These are phyloP conservation scores for Trifolium fragiferum DNA, from an alignment of 306 rosid genomes.

Conservation along the genomic window DNA sequence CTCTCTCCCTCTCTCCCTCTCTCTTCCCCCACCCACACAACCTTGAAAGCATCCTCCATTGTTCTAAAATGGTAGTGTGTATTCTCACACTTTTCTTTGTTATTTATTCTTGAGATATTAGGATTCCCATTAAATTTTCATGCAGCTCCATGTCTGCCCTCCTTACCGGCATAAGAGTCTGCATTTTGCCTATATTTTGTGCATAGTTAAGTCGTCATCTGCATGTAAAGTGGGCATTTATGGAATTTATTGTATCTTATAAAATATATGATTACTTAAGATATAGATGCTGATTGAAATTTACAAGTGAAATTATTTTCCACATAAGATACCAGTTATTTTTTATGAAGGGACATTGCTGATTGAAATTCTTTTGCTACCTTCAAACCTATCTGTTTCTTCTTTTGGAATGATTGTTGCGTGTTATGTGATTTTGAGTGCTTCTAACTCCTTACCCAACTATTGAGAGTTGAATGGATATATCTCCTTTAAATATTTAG, in stretches of 20 bases:
- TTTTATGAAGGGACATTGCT: not conserved
- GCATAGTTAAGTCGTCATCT: not conserved
- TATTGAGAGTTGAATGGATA: slow-evolving; percentile 26
- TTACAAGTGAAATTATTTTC: not conserved
- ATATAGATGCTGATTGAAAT: slow-evolving; percentile 1
- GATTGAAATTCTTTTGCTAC: not conserved
- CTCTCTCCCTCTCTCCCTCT: not conserved
- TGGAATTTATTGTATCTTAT: not conserved
- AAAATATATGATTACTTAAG: not conserved
- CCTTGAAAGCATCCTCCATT: slow-evolving; percentile 20
- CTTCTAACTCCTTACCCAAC: slow-evolving; percentile 5
- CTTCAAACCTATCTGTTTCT: slow-evolving; percentile 18
- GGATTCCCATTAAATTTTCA: not conserved
- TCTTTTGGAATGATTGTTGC: slow-evolving; percentile 7
- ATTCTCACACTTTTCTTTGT: not conserved
- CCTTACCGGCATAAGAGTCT: not conserved
- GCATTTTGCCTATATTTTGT: not conserved
- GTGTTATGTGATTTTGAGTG: slow-evolving; percentile 17
- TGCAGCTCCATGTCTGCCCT: slow-evolving; percentile 12
- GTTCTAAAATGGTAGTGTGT: slow-evolving; percentile 18
- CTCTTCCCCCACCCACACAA: not conserved
- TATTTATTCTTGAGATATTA: slow-evolving; percentile 8
- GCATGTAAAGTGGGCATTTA: slow-evolving; percentile 4
- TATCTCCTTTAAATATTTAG: not conserved
- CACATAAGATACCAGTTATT: not conserved